Evolutionary conservation across 495 filamentous ascomycete species (phyloP).

Genomic region (Neurospora sublineolata): DNA sequence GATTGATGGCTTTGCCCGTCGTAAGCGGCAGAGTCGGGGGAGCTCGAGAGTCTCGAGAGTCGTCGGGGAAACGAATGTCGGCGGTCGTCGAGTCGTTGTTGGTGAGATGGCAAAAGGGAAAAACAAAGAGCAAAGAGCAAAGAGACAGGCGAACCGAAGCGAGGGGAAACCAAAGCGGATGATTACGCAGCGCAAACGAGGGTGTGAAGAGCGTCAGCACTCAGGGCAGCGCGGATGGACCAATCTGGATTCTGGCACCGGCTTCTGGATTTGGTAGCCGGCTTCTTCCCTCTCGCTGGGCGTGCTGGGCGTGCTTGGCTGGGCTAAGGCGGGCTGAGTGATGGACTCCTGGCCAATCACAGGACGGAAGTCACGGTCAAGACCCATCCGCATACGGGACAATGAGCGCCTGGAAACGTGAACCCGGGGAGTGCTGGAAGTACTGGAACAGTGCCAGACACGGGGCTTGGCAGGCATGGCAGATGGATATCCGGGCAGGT

Average conservation of each 20-base stretch:
- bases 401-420: neutral
- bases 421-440: neutral
- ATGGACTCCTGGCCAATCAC: neutral
- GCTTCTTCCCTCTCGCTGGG: neutral
- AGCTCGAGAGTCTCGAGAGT: neutral
- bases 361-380: neutral
- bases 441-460: neutral
- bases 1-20: neutral
- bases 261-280: neutral
- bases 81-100: neutral
- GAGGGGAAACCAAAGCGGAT: neutral
- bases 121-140: neutral
- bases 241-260: neutral
- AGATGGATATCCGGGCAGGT: neutral
- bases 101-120: neutral
- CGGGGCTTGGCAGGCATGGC: neutral
- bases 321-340: neutral
- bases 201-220: neutral
- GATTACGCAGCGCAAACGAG: neutral
- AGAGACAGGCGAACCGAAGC: neutral
- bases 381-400: neutral
- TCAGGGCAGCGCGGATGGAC: neutral
- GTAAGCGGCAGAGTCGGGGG: neutral
- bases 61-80: neutral
- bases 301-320: neutral